phyloP scores from a whole-genome alignment of 305 asterid species.

The Solanum hybrid region DNA sequence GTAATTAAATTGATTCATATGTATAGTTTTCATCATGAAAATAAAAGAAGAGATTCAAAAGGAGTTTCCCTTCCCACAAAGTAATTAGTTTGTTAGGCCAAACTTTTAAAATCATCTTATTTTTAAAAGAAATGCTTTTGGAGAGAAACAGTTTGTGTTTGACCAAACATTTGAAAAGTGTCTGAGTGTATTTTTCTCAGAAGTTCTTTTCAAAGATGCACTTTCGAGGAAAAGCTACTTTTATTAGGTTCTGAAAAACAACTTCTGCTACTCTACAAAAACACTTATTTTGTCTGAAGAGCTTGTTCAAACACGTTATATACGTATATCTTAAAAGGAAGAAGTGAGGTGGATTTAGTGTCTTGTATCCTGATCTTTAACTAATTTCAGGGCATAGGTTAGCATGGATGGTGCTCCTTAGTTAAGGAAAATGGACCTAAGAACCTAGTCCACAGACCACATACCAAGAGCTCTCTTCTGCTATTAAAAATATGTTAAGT shows the following conservation, averaged over 20 bases:
- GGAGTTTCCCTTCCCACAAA: background rate
- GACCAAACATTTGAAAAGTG: background rate
- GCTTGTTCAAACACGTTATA: background rate
- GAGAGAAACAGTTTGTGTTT: background rate
- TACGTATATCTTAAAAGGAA: background rate
- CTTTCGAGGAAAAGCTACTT: background rate
- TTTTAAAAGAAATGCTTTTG: background rate
- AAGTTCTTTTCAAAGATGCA: background rate
- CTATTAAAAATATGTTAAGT: background rate
- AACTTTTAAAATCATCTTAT: background rate
- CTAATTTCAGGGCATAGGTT: background rate
- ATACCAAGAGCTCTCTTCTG: background rate
- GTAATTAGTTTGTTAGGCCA: background rate
- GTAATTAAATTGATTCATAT: background rate
- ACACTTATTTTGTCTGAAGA: background rate
- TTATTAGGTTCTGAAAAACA: background rate
- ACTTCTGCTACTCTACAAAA: background rate
- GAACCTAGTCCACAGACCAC: background rate
- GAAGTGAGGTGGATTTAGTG: background rate
- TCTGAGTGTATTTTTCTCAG: background rate
- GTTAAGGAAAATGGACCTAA: background rate
- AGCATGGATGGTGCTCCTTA: background rate
- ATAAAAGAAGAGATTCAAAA: background rate
- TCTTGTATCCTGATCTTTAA: background rate
- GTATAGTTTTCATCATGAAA: background rate